A percentile compares a stretch with the other conserved stretches of the same genome.
These are phyloP conservation scores for Saccharomyces hybrid DNA, from an alignment of 1,139 yeast species.

Conservation along the genomic window DNA sequence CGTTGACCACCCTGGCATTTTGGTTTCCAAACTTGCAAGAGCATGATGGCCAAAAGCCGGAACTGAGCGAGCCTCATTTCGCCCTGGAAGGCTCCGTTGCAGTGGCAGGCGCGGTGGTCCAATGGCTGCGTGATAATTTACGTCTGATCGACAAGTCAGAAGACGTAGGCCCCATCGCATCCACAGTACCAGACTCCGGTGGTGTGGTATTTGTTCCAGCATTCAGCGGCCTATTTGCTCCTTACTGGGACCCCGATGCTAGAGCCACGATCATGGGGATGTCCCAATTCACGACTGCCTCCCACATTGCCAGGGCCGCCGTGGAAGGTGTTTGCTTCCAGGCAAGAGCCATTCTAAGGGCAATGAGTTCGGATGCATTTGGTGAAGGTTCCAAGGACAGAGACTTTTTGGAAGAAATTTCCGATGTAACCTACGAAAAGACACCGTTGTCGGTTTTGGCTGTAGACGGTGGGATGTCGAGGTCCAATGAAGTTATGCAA, in stretches of 20 bases:
- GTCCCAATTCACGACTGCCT: constrained; percentile 79
- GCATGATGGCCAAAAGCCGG: constrained; percentile 35
- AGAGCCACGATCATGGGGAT: constrained; percentile 90
- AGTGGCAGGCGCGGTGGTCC: constrained; percentile 91
- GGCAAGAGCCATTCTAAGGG: constrained; percentile 81
- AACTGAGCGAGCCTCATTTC: constrained; percentile 58
- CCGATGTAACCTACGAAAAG: constrained; percentile 31
- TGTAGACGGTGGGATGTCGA: constrained; percentile 95
- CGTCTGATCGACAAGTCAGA: constrained; percentile 72
- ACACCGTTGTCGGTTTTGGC: constrained; percentile 52
- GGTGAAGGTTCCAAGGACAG: constrained; percentile 33
- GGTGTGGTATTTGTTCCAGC: constrained; percentile 96
- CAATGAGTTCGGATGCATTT: constrained; percentile 79
- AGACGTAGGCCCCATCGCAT: constrained; percentile 86
- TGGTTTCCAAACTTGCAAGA: constrained; percentile 66
- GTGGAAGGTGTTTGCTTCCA: constrained; percentile 93
- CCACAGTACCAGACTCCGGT: constrained; percentile 72
- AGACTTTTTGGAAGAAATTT: constrained; percentile 37
- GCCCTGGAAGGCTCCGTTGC: constrained; percentile 95
- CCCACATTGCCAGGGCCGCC: constrained; percentile 90
- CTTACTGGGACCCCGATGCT: constrained; percentile 92
- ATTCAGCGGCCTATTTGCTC: constrained; percentile 88
- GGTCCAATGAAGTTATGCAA: constrained; percentile 86
- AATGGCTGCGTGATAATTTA: constrained; percentile 89
- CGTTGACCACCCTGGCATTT: constrained; percentile 81